Evolutionary conservation across 176 grass and related monocot genomes (phyloP).

Genomic region (Poa annua): DNA sequence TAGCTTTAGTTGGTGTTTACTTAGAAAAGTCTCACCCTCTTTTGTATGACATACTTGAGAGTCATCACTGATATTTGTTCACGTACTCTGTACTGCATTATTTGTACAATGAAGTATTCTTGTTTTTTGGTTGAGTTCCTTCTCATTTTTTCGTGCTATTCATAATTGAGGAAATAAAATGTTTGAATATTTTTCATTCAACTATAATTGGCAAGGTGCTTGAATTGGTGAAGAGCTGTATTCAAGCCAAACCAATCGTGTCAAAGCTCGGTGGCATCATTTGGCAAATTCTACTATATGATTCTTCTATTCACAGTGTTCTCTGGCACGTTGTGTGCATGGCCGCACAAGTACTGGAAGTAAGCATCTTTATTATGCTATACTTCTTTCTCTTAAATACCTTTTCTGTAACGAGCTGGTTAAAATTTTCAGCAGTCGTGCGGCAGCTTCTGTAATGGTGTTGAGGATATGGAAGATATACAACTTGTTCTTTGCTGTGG

Average conservation of each 20-base stretch:
- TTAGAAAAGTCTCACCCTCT: background rate
- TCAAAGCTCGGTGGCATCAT: constrained; percentile 62
- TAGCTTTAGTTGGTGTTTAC: background rate
- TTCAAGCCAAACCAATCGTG: constrained; percentile 56
- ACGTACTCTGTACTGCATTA: background rate
- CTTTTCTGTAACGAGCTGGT: constrained; percentile 35
- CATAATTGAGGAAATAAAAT: constrained; percentile 26
- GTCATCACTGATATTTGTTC: background rate
- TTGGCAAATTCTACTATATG: constrained; percentile 78
- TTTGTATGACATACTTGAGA: background rate
- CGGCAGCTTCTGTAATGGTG: constrained; percentile 44
- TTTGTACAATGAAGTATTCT: constrained; percentile 7
- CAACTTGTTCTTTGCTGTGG: constrained; percentile 66
- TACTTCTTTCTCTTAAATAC: constrained; percentile 41
- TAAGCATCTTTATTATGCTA: constrained; percentile 43
- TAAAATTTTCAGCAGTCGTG: constrained; percentile 56
- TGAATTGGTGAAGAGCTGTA: constrained; percentile 78
- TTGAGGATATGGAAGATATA: constrained; percentile 69
- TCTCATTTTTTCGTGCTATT: constrained; percentile 31
- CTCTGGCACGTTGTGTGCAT: constrained; percentile 63
- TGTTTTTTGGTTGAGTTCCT: background rate
- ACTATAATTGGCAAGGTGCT: constrained; percentile 60
- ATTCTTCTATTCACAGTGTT: constrained; percentile 76
- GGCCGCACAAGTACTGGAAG: constrained; percentile 61
- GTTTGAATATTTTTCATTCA: constrained; percentile 1